Conservation (phyloP, 1,139 yeast species). For the Taphrina populina region DNA sequence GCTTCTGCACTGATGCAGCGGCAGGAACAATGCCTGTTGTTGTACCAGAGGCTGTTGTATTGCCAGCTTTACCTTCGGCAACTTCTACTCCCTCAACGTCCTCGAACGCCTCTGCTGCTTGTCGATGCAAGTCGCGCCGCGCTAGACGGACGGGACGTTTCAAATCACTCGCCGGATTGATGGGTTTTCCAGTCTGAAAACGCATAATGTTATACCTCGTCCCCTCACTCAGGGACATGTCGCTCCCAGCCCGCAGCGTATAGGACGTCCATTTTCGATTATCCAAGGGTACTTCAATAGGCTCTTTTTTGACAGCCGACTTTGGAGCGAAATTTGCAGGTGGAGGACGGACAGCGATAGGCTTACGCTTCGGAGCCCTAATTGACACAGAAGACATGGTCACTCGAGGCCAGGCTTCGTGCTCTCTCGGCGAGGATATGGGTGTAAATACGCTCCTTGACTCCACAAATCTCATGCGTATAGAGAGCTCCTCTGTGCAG, state of each 20-base stretch:
- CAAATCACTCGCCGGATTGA: slow-evolving; percentile 70
- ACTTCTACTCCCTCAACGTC: slow-evolving; percentile 46
- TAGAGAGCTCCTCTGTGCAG: no score
- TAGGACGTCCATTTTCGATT: slow-evolving; percentile 53
- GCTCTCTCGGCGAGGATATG: background rate
- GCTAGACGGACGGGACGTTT: slow-evolving; percentile 81
- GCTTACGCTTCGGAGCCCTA: slow-evolving; percentile 27
- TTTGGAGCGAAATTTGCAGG: background rate
- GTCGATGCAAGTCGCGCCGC: slow-evolving; percentile 74
- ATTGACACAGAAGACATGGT: slow-evolving; percentile 30
- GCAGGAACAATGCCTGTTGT: slow-evolving; percentile 21
- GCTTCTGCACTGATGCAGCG: slow-evolving; percentile 11
- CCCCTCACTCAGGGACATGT: slow-evolving; percentile 68
- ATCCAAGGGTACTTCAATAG: slow-evolving; percentile 23
- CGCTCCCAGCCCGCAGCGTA: slow-evolving; percentile 65
- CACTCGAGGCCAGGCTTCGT: background rate
- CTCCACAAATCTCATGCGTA: no score
- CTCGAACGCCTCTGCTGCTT: slow-evolving; percentile 36
- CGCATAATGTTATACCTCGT: slow-evolving; percentile 77
- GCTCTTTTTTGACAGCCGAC: slow-evolving; percentile 29
- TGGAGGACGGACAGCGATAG: slow-evolving; percentile 11
- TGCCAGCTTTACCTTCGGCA: slow-evolving; percentile 37
- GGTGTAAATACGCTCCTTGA: no score
- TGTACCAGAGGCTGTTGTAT: slow-evolving; percentile 35
- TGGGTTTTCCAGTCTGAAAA: slow-evolving; percentile 69